Evolutionary conservation across 2,329 filamentous ascomycete species (phyloP).

Genomic region (Cladophialophora carrionii): DNA sequence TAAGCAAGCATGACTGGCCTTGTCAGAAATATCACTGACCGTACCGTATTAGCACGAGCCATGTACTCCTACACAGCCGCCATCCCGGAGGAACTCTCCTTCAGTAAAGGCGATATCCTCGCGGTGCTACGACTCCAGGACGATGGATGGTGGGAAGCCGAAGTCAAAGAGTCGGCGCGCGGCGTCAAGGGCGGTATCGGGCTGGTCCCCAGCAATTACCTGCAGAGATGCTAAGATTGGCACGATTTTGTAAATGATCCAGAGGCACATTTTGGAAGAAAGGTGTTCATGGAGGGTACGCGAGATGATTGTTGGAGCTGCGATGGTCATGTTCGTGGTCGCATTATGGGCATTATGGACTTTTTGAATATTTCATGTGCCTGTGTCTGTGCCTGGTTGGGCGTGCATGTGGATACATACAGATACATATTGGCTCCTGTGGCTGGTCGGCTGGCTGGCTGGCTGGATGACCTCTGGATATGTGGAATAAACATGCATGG

Average conservation of each 20-base stretch:
- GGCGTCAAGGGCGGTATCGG: conserved; percentile 57
- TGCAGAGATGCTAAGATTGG: conserved; percentile 58
- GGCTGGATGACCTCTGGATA: too few species aligned
- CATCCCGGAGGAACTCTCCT: conserved; percentile 92
- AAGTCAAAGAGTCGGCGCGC: conserved; percentile 67
- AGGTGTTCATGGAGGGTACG: too few species aligned
- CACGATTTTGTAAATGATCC: not conserved
- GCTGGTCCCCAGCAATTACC: conserved; percentile 68
- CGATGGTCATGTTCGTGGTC: too few species aligned
- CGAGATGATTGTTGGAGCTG: too few species aligned
- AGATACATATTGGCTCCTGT: too few species aligned
- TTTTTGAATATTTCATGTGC: too few species aligned
- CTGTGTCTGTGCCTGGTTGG: too few species aligned
- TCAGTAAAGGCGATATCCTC: conserved; percentile 87
- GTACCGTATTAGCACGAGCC: conserved; percentile 69
- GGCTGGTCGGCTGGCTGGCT: too few species aligned
- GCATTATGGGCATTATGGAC: too few species aligned
- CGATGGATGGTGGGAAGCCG: conserved; percentile 98
- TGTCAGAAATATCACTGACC: conserved; percentile 5
- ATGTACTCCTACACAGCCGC: conserved; percentile 93
- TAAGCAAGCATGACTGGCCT: conserved; percentile 62
- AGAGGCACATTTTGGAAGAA: not conserved
- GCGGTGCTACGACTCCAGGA: conserved; percentile 90
- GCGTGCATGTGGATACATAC: too few species aligned
- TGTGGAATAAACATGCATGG: too few species aligned